Percentiles rank a stretch among this genome's conserved stretches.
Conservation (phyloP, 106 monocot species). For the Phalaenopsis equestris region DNA sequence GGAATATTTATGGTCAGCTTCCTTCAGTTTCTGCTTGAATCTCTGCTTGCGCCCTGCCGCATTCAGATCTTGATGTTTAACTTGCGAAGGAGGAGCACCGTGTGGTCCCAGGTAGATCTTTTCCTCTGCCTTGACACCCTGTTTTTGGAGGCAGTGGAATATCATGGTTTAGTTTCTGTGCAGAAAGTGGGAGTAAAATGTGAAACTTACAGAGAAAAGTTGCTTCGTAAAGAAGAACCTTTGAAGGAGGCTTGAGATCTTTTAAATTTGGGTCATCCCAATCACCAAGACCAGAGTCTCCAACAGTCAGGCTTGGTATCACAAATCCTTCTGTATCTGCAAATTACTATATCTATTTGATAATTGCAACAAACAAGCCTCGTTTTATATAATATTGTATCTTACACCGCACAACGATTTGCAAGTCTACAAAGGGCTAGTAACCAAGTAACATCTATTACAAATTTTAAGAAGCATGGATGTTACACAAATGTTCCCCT, state of each 20-base stretch:
- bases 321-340: slow-evolving; percentile 82
- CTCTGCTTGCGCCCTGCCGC: slow-evolving; percentile 36
- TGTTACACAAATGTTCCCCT: too few species aligned
- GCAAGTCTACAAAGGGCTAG: too few species aligned
- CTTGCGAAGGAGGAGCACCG: slow-evolving; percentile 56
- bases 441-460: too few species aligned
- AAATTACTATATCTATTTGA: not conserved
- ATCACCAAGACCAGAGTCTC: slow-evolving; percentile 26
- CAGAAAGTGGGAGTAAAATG: not conserved
- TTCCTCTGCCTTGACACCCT: slow-evolving; percentile 47
- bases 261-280: slow-evolving; percentile 25
- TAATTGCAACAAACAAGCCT: too few species aligned
- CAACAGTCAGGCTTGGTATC: slow-evolving; percentile 57
- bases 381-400: too few species aligned
- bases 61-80: slow-evolving; percentile 41
- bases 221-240: slow-evolving; percentile 15
- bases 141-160: not conserved
- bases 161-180: not conserved
- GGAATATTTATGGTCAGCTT: slow-evolving; percentile 49
- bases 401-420: too few species aligned
- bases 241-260: slow-evolving; percentile 39
- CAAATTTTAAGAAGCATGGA: too few species aligned
- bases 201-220: not conserved
- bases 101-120: slow-evolving; percentile 86
- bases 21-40: slow-evolving; percentile 58